Percentiles rank a stretch among this genome's conserved stretches.
Conservation (phyloP, 441 rosid species). For the Erysimum cheiri region DNA sequence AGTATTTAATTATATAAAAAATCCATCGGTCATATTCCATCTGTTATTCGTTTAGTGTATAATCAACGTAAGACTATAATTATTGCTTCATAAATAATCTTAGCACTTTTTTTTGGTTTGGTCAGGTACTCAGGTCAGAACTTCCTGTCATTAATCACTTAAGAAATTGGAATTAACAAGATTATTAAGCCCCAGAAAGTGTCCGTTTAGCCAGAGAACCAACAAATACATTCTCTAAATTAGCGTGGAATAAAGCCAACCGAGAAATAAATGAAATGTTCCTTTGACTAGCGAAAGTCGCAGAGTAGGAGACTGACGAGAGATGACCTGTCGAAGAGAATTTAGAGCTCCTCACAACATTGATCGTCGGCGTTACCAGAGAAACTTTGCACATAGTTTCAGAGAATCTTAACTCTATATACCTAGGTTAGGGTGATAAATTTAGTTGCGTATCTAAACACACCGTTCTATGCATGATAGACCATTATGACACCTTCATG, state of each 20-base stretch:
- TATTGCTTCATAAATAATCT: not conserved
- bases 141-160: not conserved
- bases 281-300: not conserved
- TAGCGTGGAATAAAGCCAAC: not conserved
- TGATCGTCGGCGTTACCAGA: not conserved
- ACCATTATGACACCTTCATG: constrained; percentile 16
- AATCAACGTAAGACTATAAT: not conserved
- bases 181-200: not conserved
- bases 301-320: not conserved
- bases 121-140: not conserved
- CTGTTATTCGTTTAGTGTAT: constrained; percentile 2
- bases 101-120: not conserved
- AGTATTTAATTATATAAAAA: not conserved
- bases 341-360: not conserved
- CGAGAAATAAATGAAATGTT: not conserved
- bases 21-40: not conserved
- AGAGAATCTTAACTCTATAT: constrained; percentile 9
- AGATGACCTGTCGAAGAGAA: not conserved
- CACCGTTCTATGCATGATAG: not conserved
- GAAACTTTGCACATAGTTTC: not conserved
- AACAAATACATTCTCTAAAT: not conserved
- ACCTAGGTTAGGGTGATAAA: constrained; percentile 13
- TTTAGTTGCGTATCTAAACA: constrained; percentile 16
- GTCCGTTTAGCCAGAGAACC: not conserved
- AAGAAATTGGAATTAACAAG: not conserved